A percentile compares a stretch with the other conserved stretches of the same genome.
phyloP scores from a whole-genome alignment of 208 protist species.

The Wallacemonas sp. region DNA sequence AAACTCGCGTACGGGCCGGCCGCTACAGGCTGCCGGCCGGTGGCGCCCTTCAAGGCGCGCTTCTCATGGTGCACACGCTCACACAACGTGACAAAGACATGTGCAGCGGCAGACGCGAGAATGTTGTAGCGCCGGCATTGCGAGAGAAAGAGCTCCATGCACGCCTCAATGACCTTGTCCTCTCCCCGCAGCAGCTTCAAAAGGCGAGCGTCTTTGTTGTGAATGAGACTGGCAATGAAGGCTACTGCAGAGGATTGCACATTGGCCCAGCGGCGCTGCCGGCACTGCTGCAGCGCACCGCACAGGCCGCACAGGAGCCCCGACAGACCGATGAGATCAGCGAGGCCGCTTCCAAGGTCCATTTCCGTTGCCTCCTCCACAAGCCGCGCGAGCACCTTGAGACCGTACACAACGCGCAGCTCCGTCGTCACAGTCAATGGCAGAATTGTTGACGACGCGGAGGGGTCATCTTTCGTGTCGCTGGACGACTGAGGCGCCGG shows the following conservation, averaged over 20 bases:
- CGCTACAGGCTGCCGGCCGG: constrained; percentile 13
- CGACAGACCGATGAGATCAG: constrained; percentile 26
- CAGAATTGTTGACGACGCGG: no score
- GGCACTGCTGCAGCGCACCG: constrained; percentile 13
- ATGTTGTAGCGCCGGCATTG: constrained; percentile 52
- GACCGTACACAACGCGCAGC: constrained; percentile 42
- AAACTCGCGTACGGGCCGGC: constrained; percentile 20
- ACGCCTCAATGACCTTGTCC: constrained; percentile 32
- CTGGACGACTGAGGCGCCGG: no score
- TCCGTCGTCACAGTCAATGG: constrained; percentile 23
- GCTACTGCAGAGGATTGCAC: constrained; percentile 53
- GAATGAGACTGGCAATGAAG: constrained; percentile 36
- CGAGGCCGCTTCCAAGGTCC: constrained; percentile 21
- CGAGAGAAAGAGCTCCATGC: constrained; percentile 41
- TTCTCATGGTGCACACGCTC: constrained; percentile 56
- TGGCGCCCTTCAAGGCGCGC: constrained; percentile 14
- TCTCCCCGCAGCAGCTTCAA: constrained; percentile 17
- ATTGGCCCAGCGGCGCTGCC: constrained; percentile 39
- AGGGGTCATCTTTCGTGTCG: no score
- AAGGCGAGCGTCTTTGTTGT: constrained; percentile 19
- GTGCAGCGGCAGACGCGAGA: constrained; percentile 44
- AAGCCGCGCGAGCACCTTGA: constrained; percentile 35
- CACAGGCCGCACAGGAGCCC: constrained; percentile 25
- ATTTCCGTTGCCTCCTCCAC: constrained; percentile 28
- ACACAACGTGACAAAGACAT: constrained; percentile 47